Percentiles rank a stretch among this genome's conserved stretches.
Evolutionary conservation across 2,329 filamentous ascomycete genomes (phyloP).

Genomic region (Nothopassalora personata): DNA sequence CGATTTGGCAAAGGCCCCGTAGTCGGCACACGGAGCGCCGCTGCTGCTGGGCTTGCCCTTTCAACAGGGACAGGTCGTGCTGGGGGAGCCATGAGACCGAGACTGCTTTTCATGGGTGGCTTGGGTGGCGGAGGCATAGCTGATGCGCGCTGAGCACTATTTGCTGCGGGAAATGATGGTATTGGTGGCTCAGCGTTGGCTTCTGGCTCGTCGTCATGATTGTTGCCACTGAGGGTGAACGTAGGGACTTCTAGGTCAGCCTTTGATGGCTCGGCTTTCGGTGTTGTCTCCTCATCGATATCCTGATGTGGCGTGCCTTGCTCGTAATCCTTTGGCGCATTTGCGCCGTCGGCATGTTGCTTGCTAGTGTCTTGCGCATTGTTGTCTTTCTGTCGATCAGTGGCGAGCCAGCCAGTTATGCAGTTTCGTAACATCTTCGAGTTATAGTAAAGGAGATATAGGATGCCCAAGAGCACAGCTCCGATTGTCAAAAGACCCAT

Average conservation of each 20-base stretch:
- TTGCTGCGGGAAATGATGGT: conserved; percentile 42
- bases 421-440: conserved; percentile 34
- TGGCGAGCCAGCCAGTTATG: conserved; percentile 26
- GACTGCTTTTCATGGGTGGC: conserved; percentile 11
- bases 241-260: conserved; percentile 21
- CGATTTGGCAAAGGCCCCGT: conserved; percentile 47
- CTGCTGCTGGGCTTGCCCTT: conserved; percentile 30
- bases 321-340: background rate
- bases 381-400: conserved; percentile 5
- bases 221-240: conserved; percentile 27
- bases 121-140: conserved; percentile 33
- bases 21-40: conserved; percentile 39
- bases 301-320: conserved; percentile 13
- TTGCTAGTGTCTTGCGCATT: background rate
- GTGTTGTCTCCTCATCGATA: conserved; percentile 27
- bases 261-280: conserved; percentile 24
- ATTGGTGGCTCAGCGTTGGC: conserved; percentile 15
- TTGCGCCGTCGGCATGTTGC: background rate
- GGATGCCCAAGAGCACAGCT: background rate
- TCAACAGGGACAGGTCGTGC: conserved; percentile 14
- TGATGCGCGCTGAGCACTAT: conserved; percentile 43
- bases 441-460: conserved; percentile 10
- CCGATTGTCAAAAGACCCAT: conserved; percentile 42
- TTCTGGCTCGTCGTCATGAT: conserved; percentile 32
- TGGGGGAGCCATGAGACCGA: conserved; percentile 29